Evolutionary conservation across 2,329 filamentous ascomycete genomes (phyloP), one percentile per base, ranked within the genome.

Genomic region (Paraphoma chrysanthemicola): DNA sequence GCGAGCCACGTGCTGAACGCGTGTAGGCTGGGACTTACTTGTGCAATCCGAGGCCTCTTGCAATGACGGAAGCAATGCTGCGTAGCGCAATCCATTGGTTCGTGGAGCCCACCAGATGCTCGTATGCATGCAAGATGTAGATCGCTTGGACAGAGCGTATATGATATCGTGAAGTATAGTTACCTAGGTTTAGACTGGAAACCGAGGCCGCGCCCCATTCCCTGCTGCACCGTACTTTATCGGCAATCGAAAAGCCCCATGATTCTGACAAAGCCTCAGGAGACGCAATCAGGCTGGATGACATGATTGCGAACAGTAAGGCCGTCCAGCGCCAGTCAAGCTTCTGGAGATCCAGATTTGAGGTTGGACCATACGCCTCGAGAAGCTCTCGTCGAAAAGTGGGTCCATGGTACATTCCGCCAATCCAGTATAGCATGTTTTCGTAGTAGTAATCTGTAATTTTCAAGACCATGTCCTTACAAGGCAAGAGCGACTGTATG

Each of bases 81-180:
- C 83, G 72, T 17, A 81, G 73, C 1, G 81, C 78, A 4, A 76
- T 78, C 56, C 81, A 81, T 42, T 78, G 79, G 58, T 81, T 82
- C 6, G 80, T 80, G 23, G 78, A 79, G 1, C 82, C 82, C 1
- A 83, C 73, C 14, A 82, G 68, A 64, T 85, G 82, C 8, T 81
- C 81, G 8, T 79, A 79, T 3, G 81, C 79, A n/a, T 82, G 82
- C 30, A 82, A 68, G 1, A 78, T 80, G 9, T 79, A 70, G 39
- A 85, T 81, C 4, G 81, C 77, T 61, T 83, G 78, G 3, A 83
- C 73, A 0, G 71, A 58, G 59, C 71, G 60, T 67, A 78, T 57
- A 67, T 77, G 51, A 48, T 64, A 63, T 53, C 68, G 63, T 62
- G 75, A 80, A 48, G 79, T 81, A 56, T 79, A 84, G 47, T 81